Base-by-base conservation (phyloP, 345 rosid genomes). In the Eucalyptus paniculata region DNA sequence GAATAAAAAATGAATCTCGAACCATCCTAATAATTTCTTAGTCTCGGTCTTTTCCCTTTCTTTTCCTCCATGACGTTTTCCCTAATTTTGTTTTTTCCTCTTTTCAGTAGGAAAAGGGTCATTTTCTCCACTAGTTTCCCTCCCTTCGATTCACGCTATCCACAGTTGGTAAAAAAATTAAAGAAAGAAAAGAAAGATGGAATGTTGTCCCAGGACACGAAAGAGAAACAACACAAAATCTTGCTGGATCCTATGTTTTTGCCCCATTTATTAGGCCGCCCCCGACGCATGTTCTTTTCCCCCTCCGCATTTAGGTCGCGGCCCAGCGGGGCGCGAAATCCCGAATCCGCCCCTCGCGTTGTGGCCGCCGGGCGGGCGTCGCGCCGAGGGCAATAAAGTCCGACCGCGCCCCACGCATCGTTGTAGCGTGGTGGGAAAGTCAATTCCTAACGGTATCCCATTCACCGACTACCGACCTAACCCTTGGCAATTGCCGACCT, bases 401-500 rank as follows among this genome's bases (percentile, higher is more conserved):
- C 49, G 24, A 69, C 54, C 42, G 21, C 23, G 18, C 30, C 30
- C 34, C 54, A n/a, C 28, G 14, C 65, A 23, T 91, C 90, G 92
- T 91, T 90, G 88, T 92, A 90, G 93, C 93, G 95, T 93, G 91
- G 88, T 91, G 90, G 89, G 90, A 92, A 96, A 96, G 99, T 96
- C 97, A 96, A 95, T 93, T 92, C 94, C 93, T 90, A 95, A 96
- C 96, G 93, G 97, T 94, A 94, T 95, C 95, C 95, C 88, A 93
- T 91, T 95, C 94, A 96, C 96, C 97, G 96, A 95, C 98, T 95
- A 93, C 96, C 97, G 98, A 96, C 97, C 97, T 90, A 90, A 53
- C 90, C 83, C 58, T 65, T 89, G 6, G 85, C 89, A 23, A 88
- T 56, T 56, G 62, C 62, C 62, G 30, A 56, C 62, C 62, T 0